These are phyloP conservation scores for Microbotryum saponariae DNA, from an alignment of 1,284 basidiomycete species.

Conservation along the genomic window DNA sequence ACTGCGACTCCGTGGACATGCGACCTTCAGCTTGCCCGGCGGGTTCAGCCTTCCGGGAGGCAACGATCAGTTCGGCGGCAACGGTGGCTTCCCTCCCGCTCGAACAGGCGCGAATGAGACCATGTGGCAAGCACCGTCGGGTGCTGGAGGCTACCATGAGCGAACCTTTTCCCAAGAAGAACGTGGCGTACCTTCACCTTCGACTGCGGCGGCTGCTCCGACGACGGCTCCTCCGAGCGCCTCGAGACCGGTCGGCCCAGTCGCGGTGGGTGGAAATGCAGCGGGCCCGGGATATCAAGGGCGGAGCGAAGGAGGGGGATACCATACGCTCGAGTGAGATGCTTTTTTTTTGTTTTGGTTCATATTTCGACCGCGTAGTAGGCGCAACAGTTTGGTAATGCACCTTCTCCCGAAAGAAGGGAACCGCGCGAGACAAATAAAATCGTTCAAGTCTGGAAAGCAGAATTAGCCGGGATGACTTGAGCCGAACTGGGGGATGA, in stretches of 20 bases:
- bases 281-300: not conserved
- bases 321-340: constrained; percentile 21
- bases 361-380: not conserved
- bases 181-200: not conserved
- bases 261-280: not conserved
- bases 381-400: too few relatives aligned
- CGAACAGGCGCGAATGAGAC: constrained; percentile 2
- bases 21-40: constrained; percentile 7
- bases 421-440: too few relatives aligned
- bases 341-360: not conserved
- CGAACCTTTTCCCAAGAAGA: too few relatives aligned
- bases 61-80: too few relatives aligned
- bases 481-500: too few relatives aligned
- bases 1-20: constrained; percentile 35
- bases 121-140: too few relatives aligned
- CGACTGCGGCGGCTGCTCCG: not conserved
- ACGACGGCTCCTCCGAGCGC: not conserved
- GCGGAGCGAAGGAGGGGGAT: constrained; percentile 20
- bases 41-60: constrained; percentile 12
- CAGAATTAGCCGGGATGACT: too few relatives aligned
- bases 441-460: too few relatives aligned
- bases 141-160: too few relatives aligned
- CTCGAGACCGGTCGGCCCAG: not conserved
- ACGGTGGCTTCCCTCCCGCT: constrained; percentile 11
- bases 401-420: too few relatives aligned